Base-by-base conservation (phyloP, 768 basidiomycete species). In the Cyathus striatus region DNA sequence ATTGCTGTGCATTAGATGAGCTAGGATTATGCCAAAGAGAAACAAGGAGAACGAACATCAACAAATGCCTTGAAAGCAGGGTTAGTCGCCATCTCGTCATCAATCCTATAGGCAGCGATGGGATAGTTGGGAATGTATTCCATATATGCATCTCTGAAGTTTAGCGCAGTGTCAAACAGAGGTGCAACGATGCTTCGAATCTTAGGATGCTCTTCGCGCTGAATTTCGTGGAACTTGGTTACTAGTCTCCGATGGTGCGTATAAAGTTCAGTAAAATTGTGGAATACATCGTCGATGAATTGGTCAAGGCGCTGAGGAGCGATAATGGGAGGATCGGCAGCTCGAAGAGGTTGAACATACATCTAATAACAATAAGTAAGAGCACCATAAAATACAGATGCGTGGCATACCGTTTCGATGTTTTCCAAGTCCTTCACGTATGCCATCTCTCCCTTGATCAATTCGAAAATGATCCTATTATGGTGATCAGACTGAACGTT, bases 391-490 rank as follows among this genome's bases (percentile, higher is more conserved):
- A 10, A 21, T 23, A 18, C 41, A 12, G 14, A n/a, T 26, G 42
- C 49, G 26, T 21, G 7, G 56, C 79, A 9, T 53, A 92, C 91
- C 47, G 69, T 70, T 47, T 86, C 83, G 35, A 96, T 85, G 43
- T 83, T 86, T 62, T 92, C 88, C 45, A 96, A 63, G 69, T 96
- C 92, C 52, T 83, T 88, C 21, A 95, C 92, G 56, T 94, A 96
- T 21, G 82, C 80, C 90, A 95, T 95, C 61, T 96, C 92, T 49
- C 89, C 88, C 61, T 95, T 90, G 61, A 96, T 95, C 48, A 95
- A 62, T 67, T 96, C 92, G 55, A 94, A 96, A 40, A 95, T 92
- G 54, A 92, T 82, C 34, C 90, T 92, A 49, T 5, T 26, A 9
- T 6, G 9, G 22, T 40, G 6, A 23, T 21, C 23, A 40, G 38